Conservation (phyloP, 495 filamentous ascomycete species). For the Daldinia decipiens region DNA sequence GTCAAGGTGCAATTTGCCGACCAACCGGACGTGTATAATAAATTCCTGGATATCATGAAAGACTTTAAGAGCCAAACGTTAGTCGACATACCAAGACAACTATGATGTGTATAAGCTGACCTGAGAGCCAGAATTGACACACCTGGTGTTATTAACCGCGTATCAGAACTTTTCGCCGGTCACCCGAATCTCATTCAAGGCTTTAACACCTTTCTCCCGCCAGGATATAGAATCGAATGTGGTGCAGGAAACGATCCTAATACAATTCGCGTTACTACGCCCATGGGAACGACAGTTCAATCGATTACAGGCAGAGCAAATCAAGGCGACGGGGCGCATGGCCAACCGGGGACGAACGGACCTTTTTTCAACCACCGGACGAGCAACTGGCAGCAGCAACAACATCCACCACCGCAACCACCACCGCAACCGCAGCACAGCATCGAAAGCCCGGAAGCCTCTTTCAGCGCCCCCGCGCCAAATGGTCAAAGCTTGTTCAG, state of each 20-base stretch:
- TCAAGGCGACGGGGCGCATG: conserved; percentile 55
- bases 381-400: conserved; percentile 61
- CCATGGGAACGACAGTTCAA: conserved; percentile 76
- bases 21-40: conserved; percentile 97
- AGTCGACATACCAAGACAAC: conserved; percentile 49
- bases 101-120: conserved; percentile 15
- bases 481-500: conserved; percentile 58
- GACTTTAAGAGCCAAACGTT: conserved; percentile 99
- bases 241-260: conserved; percentile 91
- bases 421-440: conserved; percentile 65
- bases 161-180: conserved; percentile 95
- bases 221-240: conserved; percentile 97
- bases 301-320: conserved; percentile 60
- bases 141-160: conserved; percentile 95
- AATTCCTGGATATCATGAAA: conserved; percentile 99
- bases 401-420: conserved; percentile 58
- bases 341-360: conserved; percentile 46
- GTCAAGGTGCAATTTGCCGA: conserved; percentile 98
- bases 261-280: conserved; percentile 95
- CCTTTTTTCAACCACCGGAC: conserved; percentile 53
- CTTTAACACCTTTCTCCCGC: conserved; percentile 98
- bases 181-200: conserved; percentile 97
- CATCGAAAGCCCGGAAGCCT: conserved; percentile 64
- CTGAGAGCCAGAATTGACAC: conserved; percentile 81
- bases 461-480: conserved; percentile 62